phyloP scores from a whole-genome alignment of 2,329 filamentous ascomycete genomes.

The Talaromyces atroroseus region DNA sequence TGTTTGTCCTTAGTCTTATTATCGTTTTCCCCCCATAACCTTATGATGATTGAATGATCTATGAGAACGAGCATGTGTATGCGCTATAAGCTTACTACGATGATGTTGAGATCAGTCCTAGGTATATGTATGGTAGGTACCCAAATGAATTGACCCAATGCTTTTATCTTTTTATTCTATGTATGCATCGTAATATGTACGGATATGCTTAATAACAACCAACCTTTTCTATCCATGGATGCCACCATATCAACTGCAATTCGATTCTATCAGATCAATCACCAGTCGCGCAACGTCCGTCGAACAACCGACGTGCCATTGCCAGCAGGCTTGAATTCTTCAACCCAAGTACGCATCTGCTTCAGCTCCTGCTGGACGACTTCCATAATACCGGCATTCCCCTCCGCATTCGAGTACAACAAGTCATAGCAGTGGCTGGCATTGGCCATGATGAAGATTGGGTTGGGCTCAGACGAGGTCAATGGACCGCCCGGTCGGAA shows the following conservation, averaged over 20 bases:
- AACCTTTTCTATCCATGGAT: background rate
- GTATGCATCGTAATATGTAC: background rate
- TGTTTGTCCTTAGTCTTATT: background rate
- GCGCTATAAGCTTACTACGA: background rate
- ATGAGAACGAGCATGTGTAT: background rate
- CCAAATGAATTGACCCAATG: background rate
- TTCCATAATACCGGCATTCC: constrained; percentile 44
- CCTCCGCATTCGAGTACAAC: constrained; percentile 40
- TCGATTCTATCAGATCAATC: background rate
- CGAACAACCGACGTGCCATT: background rate
- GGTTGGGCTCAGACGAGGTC: constrained; percentile 41
- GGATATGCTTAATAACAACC: background rate
- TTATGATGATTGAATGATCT: background rate
- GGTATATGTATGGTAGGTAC: too few relatives aligned
- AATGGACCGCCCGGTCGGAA: constrained; percentile 53
- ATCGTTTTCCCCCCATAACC: background rate
- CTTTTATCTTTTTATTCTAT: background rate
- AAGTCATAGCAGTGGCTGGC: constrained; percentile 55
- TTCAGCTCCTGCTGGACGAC: constrained; percentile 48
- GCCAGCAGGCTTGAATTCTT: constrained; percentile 32
- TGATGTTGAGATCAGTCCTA: background rate
- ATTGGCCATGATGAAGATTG: constrained; percentile 50
- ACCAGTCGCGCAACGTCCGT: background rate
- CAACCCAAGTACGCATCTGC: constrained; percentile 52
- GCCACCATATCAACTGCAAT: background rate